These are phyloP conservation scores for Ophiocordyceps camponoti-saundersi DNA, from an alignment of 2,329 filamentous ascomycete species.

Conservation along the genomic window DNA sequence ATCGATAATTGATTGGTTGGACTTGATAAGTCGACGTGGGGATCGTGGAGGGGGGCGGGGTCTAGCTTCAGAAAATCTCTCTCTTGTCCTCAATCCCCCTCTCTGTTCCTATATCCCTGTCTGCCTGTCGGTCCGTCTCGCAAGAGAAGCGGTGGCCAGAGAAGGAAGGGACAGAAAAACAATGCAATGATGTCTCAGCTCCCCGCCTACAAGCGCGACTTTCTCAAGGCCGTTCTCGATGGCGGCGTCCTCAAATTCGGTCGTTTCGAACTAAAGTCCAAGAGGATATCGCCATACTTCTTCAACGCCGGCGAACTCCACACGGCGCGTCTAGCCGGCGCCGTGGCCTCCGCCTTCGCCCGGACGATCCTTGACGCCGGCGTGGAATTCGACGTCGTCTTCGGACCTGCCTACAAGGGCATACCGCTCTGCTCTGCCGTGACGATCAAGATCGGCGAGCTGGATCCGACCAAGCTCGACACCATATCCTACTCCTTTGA, in stretches of 20 bases:
- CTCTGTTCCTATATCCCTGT: too few species aligned
- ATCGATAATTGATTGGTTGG: too few species aligned
- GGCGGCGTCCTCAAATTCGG: slow-evolving; percentile 65
- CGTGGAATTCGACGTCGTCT: slow-evolving; percentile 65
- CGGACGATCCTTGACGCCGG: slow-evolving; percentile 36
- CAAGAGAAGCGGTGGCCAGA: too few species aligned
- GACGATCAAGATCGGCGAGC: slow-evolving; percentile 54
- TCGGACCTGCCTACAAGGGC: slow-evolving; percentile 92
- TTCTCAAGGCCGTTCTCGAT: slow-evolving; percentile 51
- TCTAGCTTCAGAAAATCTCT: too few species aligned
- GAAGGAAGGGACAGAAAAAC: background rate
- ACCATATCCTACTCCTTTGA: slow-evolving; percentile 76
- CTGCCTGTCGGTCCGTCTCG: too few species aligned
- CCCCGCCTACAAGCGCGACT: slow-evolving; percentile 51
- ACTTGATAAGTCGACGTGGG: too few species aligned
- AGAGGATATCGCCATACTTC: slow-evolving; percentile 86
- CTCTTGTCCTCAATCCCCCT: too few species aligned
- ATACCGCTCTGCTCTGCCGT: slow-evolving; percentile 77
- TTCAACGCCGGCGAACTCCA: slow-evolving; percentile 93
- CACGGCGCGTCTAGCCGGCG: slow-evolving; percentile 57
- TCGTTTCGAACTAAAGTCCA: slow-evolving; percentile 80
- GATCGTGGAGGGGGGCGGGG: too few species aligned
- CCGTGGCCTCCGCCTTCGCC: slow-evolving; percentile 72
- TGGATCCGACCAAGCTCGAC: slow-evolving; percentile 49
- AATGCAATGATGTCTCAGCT: slow-evolving; percentile 17